Base-by-base conservation (phyloP, 192 early-diverging fungal genomes). In the Gaertneriomyces semiglobifer region DNA sequence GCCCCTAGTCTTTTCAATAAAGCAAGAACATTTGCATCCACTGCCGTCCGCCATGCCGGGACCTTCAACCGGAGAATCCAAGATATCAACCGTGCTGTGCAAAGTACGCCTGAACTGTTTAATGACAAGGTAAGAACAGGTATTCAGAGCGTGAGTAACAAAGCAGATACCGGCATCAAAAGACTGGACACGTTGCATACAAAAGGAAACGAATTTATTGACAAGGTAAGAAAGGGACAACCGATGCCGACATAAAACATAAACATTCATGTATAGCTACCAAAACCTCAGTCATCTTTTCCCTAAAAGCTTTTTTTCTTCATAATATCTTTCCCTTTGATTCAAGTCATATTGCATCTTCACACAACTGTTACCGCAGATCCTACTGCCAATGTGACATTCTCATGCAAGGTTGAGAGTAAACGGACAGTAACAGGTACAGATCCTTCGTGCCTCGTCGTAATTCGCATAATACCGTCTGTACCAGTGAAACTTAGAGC, bases 341-440 rank as follows among this genome's bases (percentile, higher is more conserved):
- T n/a, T n/a, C n/a, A n/a, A n/a, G n/a, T n/a, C n/a, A n/a, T n/a
- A n/a, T n/a, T n/a, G n/a, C n/a, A n/a, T n/a, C n/a, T 25, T 56
- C 33, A 56, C 2, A 56, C 19, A 11, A 56, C 55, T 2, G 11
- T 53, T 1, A 65, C 63, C 1, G 56, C 53, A 0, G n/a, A 19
- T 2, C 63, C 63, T 1, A 65, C 56, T 10, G 53, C 10, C 9
- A 65, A 42, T 1, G 66, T 68, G 1, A 68, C 66, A 52, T 68
- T 68, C 66, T 68, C 66, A 41, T 38, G 20, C n/a, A 60, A 68
- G 5, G 3, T 1, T 0, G 39, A 33, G 0, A 59, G 11, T 0
- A 58, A 4, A n/a, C n/a, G n/a, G n/a, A n/a, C n/a, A n/a, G n/a
- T n/a, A n/a, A n/a, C n/a, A n/a, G n/a, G n/a, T n/a, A 4, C 58